These are phyloP conservation scores for Chaetomium olivaceum DNA, from an alignment of 2,329 filamentous ascomycete species.

Conservation along the genomic window DNA sequence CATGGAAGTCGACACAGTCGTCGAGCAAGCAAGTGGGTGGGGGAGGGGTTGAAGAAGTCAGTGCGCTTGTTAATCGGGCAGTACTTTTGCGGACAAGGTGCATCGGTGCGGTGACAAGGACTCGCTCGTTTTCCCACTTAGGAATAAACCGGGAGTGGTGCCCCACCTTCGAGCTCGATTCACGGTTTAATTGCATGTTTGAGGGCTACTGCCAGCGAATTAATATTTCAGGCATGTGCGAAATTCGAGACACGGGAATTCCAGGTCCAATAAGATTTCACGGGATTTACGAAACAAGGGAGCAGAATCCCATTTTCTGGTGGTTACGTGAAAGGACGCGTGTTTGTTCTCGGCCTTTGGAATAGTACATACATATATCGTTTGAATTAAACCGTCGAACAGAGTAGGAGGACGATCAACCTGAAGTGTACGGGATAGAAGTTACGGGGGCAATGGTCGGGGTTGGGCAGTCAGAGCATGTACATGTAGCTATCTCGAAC, in stretches of 20 bases:
- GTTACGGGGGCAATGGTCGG: neutral
- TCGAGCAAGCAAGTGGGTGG: neutral
- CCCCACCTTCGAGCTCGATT: neutral
- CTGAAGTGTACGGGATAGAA: neutral
- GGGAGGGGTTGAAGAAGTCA: neutral
- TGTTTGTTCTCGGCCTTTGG: neutral
- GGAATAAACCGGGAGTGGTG: conserved; percentile 7
- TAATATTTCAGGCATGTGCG: neutral
- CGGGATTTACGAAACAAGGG: neutral
- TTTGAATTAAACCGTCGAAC: neutral
- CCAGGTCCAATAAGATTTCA: neutral
- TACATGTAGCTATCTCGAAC: neutral
- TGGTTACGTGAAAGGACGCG: neutral
- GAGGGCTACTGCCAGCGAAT: neutral
- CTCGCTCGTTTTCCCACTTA: conserved; percentile 12
- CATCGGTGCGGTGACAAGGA: neutral
- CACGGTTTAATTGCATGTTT: conserved; percentile 5
- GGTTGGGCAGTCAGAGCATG: neutral
- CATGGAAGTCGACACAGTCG: conserved; percentile 7
- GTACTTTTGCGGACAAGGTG: conserved; percentile 2
- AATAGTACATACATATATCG: neutral
- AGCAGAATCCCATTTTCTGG: neutral
- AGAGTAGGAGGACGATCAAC: neutral
- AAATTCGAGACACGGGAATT: neutral
- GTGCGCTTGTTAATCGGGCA: neutral